A percentile compares a stretch with the other conserved stretches of the same genome.
Evolutionary conservation across 2,329 filamentous ascomycete genomes (phyloP).

Genomic region (Colletotrichum musae): DNA sequence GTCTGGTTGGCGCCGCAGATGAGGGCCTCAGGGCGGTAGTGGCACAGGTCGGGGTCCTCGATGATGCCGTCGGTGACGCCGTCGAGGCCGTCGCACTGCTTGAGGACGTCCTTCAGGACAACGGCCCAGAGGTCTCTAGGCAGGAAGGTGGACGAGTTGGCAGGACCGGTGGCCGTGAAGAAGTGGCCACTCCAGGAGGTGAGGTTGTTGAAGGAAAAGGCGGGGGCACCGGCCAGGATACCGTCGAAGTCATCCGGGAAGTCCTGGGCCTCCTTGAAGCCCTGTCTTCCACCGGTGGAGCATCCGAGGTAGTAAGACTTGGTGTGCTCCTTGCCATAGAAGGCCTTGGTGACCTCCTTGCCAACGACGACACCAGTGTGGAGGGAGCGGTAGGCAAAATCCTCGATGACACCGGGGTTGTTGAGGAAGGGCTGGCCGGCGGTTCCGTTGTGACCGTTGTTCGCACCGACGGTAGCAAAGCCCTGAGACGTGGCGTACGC

Average conservation of each 20-base stretch:
- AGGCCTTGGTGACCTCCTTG: constrained; percentile 63
- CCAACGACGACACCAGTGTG: constrained; percentile 54
- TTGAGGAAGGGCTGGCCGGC: constrained; percentile 50
- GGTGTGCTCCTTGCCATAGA: constrained; percentile 55
- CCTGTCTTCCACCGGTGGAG: constrained; percentile 67
- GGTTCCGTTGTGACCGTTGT: constrained; percentile 65
- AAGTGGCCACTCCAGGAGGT: constrained; percentile 42
- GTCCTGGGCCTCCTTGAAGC: constrained; percentile 60
- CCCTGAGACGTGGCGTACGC: constrained; percentile 58
- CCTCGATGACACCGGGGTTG: constrained; percentile 53
- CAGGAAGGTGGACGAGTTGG: constrained; percentile 50
- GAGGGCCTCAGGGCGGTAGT: constrained; percentile 58
- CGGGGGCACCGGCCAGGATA: constrained; percentile 55
- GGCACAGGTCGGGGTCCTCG: constrained; percentile 38
- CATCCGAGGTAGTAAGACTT: constrained; percentile 66
- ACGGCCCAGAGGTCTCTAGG: constrained; percentile 49
- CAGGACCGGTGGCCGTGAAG: constrained; percentile 59
- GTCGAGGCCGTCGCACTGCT: constrained; percentile 47
- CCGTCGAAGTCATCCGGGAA: constrained; percentile 67
- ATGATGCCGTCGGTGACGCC: constrained; percentile 46
- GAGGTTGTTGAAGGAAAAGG: constrained; percentile 59
- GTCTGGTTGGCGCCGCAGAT: constrained; percentile 50
- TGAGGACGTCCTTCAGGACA: constrained; percentile 45
- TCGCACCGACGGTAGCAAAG: constrained; percentile 62
- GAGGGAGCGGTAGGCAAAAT: constrained; percentile 51